Evolutionary conservation across 2,329 filamentous ascomycete genomes (phyloP), one percentile per base, ranked within the genome.

Genomic region (Neospermospora avenae): DNA sequence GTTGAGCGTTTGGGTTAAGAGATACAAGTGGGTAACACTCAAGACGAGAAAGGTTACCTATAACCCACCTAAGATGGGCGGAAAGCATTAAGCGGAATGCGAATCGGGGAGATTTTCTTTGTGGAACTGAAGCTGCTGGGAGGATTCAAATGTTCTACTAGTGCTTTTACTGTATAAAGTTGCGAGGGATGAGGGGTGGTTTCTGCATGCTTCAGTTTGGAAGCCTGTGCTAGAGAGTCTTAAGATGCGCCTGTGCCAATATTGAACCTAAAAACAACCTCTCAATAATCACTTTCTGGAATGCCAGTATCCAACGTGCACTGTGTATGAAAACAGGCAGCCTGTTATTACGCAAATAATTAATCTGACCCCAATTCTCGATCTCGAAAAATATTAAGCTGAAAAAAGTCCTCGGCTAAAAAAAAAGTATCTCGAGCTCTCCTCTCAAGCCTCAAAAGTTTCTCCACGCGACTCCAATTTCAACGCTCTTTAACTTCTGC

Each of bases 1-100:
- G 59, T 73, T 98, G 72, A 96, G 90, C 77, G 86, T 99, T 71
- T 99, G 93, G 92, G 89, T 98, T 68, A 99, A 99, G 90, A 88
- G 93, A 81, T 99, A 99, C 88, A 99, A 98, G 87, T 99, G 95
- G 95, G 84, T 92, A 63, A 87, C 90, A 73, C 81, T 99, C 77
- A 99, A 99, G 89, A 89, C 92, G 71, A 88, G 95, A 74, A 96
- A 98, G 88, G 81, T 98, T 71, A 82, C 86, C 70, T 96, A 96
- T 80, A 89, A 87, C 75, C 90, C 91, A 65, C 91, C 91, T 58
- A 80, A 64, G 44, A 63, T 65, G 53, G 67, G 64, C 18, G 64
- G 28, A 10, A 31, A 31, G 62, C 37, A 35, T 57, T 31, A 58
- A 60, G 70, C 55, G 71, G 66, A 63, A 63, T 57, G 56, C 58